Percentiles rank a stretch among this genome's conserved stretches.
These are phyloP conservation scores for Ophiosphaerella narmari DNA, from an alignment of 2,329 filamentous ascomycete genomes.

Conservation along the genomic window DNA sequence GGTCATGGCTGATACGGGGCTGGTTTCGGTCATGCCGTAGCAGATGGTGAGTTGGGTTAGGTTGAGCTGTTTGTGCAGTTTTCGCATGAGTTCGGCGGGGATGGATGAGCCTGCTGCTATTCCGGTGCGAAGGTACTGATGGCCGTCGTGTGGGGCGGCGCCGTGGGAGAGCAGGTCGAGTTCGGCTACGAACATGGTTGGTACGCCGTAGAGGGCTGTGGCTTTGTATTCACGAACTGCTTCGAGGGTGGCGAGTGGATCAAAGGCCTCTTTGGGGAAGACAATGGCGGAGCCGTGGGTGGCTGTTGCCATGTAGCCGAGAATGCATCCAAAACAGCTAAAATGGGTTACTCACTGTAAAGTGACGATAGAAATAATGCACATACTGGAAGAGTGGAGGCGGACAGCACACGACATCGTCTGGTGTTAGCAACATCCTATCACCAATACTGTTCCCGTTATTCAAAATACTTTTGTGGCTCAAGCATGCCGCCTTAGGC, in stretches of 20 bases:
- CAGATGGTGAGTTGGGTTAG: slow-evolving; percentile 86
- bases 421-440: slow-evolving; percentile 77
- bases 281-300: slow-evolving; percentile 82
- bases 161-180: slow-evolving; percentile 72
- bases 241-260: slow-evolving; percentile 72
- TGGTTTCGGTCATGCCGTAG: slow-evolving; percentile 96
- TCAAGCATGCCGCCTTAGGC: slow-evolving; percentile 90
- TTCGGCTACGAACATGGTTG: slow-evolving; percentile 93
- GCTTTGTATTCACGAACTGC: slow-evolving; percentile 66
- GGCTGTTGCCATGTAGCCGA: slow-evolving; percentile 95
- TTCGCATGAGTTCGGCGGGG: slow-evolving; percentile 78
- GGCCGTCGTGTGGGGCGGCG: slow-evolving; percentile 53
- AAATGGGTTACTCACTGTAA: slow-evolving; percentile 4
- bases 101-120: slow-evolving; percentile 90
- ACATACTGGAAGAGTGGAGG: slow-evolving; percentile 59
- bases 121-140: slow-evolving; percentile 76
- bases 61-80: slow-evolving; percentile 74
- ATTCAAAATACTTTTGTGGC: slow-evolving; percentile 85
- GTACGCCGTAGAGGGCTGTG: slow-evolving; percentile 82
- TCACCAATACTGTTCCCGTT: slow-evolving; percentile 85
- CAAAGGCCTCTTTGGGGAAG: slow-evolving; percentile 85
- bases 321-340: slow-evolving; percentile 82
- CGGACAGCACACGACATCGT: slow-evolving; percentile 71
- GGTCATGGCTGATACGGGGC: slow-evolving; percentile 78
- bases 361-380: background rate